Percentiles rank a stretch among this genome's conserved stretches.
Conservation (phyloP, 495 filamentous ascomycete species). For the Oidiodendron maius region DNA sequence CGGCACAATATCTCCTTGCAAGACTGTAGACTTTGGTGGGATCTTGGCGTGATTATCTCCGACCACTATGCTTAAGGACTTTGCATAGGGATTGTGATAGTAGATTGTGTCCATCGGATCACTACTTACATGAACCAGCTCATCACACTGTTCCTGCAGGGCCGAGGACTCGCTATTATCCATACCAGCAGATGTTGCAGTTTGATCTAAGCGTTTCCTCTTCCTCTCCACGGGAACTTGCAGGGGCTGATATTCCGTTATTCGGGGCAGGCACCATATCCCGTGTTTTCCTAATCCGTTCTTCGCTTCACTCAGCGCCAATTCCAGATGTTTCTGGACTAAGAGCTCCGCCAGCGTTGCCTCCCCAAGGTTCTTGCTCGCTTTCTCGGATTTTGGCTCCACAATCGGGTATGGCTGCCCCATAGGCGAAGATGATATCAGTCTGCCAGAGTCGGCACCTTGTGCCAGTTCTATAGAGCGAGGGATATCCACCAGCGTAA, state of each 20-base stretch:
- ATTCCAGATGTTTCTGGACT: constrained; percentile 12
- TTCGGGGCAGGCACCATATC: constrained; percentile 37
- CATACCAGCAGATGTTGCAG: not conserved
- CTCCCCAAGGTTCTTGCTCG: constrained; percentile 7
- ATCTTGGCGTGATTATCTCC: not conserved
- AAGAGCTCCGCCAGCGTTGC: constrained; percentile 14
- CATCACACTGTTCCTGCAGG: not conserved
- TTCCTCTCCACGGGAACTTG: not conserved
- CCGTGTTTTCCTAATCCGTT: constrained; percentile 27
- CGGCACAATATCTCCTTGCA: constrained; percentile 36
- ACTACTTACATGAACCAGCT: not conserved
- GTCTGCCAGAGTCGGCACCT: constrained; percentile 2
- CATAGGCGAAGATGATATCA: constrained; percentile 13
- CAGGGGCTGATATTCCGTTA: not conserved
- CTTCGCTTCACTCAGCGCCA: constrained; percentile 32
- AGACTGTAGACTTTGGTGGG: constrained; percentile 23
- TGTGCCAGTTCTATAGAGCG: constrained; percentile 21
- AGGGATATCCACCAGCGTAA: constrained; percentile 21
- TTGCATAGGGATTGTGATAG: not conserved
- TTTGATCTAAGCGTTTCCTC: not conserved
- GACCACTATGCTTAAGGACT: not conserved
- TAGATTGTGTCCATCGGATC: not conserved
- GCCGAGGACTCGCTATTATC: not conserved
- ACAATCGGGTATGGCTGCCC: constrained; percentile 15
- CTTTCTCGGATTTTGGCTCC: constrained; percentile 22